A percentile compares a stretch with the other conserved stretches of the same genome.
Conservation (phyloP, 768 basidiomycete species). For the Pholiota conissans region DNA sequence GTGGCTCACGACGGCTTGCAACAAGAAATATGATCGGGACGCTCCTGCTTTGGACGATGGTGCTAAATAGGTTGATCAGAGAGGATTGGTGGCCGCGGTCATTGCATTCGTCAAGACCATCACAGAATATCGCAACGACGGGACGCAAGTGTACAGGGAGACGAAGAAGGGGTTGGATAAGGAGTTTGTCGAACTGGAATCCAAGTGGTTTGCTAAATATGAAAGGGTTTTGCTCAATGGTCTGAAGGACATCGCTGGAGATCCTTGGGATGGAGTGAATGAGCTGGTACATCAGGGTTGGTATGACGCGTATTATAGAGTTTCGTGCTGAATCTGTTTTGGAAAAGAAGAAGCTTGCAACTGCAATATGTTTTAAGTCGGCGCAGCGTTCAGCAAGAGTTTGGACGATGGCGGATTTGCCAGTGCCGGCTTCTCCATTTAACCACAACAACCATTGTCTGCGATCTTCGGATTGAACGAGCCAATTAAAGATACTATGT, state of each 20-base stretch:
- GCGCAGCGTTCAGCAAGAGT: neutral
- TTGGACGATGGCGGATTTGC: constrained; percentile 2
- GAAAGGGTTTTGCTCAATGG: constrained; percentile 8
- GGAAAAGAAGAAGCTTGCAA: neutral
- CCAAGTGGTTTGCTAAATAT: constrained; percentile 11
- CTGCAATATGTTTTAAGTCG: neutral
- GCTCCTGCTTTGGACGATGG: neutral
- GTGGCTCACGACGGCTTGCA: neutral
- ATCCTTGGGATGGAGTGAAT: constrained; percentile 4
- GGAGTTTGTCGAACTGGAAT: constrained; percentile 10
- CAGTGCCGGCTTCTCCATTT: neutral
- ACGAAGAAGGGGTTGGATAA: constrained; percentile 5
- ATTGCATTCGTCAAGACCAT: constrained; percentile 3
- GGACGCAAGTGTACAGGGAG: neutral
- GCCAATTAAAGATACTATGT: too few species aligned
- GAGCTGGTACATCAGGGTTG: neutral
- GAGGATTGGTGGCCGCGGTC: neutral
- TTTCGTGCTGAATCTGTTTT: neutral
- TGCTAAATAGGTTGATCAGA: neutral
- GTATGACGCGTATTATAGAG: neutral
- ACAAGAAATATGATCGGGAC: neutral
- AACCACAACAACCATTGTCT: neutral
- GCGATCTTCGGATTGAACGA: too few species aligned
- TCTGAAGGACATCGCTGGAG: neutral
- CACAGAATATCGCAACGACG: neutral